Base-by-base conservation (phyloP, 1,139 yeast species). In the Suhomyces guaymorum region DNA sequence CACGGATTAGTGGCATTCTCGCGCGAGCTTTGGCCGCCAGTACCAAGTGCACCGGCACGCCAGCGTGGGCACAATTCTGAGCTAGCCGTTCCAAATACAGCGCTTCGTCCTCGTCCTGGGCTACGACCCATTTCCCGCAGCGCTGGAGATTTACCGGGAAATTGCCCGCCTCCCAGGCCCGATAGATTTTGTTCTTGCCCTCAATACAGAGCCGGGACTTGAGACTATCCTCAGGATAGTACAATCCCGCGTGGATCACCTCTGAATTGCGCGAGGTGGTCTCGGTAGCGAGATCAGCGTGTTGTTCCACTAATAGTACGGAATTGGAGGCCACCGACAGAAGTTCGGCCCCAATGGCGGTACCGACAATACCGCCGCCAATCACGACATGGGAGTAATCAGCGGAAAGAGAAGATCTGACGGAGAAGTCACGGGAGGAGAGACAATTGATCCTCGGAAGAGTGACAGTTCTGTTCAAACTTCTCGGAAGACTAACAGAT, bases 51-150 rank as follows among this genome's bases (percentile, higher is more conserved):
- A 84, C 76, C 0, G 86, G 82, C 0, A 89, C 78, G 3, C 67
- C 75, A 9, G 57, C 56, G n/a, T 71, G 63, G 28, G 59, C 52
- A 3, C 83, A 75, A 35, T 73, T 72, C n/a, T 57, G 54, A 44
- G 74, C 71, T 43, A 89, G 51, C 16, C 62, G 55, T 26, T 76
- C 72, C 26, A 88, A 63, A 47, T 77, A 79, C 26, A 78, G 80
- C 26, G 66, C 71, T 48, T 89, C 90, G 1, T 46, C 48, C 11
- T 79, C 87, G 36, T 70, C 68, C 55, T 88, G 96, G 1, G 96
- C 96, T 10, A 89, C 89, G 5, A 89, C 63, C 89, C 95, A 84
- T 54, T 89, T 89, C 5, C 96, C 97, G 61, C 95, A 85, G 35
- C 73, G 64, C 26, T 62, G 51, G 47, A 80, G 59, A 23, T 73